Conservation (phyloP, 805 yeast species). For the Zygosaccharomyces lentus region DNA sequence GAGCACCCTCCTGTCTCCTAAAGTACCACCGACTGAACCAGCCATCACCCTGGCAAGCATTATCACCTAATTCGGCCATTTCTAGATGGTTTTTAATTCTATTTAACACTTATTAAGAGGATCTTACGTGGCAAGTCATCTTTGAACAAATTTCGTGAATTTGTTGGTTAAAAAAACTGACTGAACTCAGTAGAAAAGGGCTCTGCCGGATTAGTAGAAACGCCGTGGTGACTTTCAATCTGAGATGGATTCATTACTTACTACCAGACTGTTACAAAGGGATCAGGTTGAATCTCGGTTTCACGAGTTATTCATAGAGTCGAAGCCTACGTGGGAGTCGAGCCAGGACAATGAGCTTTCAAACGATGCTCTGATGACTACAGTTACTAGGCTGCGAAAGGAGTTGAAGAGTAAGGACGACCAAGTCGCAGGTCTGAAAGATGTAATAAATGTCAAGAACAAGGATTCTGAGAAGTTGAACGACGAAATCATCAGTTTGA, state of each 20-base stretch:
- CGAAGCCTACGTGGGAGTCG: not conserved
- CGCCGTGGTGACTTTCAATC: not conserved
- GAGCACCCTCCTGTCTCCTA: not conserved
- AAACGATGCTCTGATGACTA: constrained; percentile 1
- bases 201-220: not conserved
- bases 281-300: constrained; percentile 22
- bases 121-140: not conserved
- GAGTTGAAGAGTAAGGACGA: constrained; percentile 20
- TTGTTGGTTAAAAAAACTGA: not conserved
- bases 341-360: not conserved
- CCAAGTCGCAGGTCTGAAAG: constrained; percentile 28
- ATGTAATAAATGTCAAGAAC: constrained; percentile 42
- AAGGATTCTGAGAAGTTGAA: constrained; percentile 55
- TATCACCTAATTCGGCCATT: constrained; percentile 7
- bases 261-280: constrained; percentile 17
- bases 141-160: not conserved
- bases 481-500: constrained; percentile 60
- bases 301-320: constrained; percentile 18
- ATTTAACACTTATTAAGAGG: too few relatives aligned
- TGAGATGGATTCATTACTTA: constrained; percentile 15
- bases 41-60: constrained; percentile 1
- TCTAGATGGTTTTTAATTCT: not conserved
- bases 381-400: constrained; percentile 14
- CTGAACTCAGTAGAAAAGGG: too few relatives aligned
- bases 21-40: constrained; percentile 13